Evolutionary conservation across 441 rosid species (phyloP).

Genomic region (Jatropha multifida): DNA sequence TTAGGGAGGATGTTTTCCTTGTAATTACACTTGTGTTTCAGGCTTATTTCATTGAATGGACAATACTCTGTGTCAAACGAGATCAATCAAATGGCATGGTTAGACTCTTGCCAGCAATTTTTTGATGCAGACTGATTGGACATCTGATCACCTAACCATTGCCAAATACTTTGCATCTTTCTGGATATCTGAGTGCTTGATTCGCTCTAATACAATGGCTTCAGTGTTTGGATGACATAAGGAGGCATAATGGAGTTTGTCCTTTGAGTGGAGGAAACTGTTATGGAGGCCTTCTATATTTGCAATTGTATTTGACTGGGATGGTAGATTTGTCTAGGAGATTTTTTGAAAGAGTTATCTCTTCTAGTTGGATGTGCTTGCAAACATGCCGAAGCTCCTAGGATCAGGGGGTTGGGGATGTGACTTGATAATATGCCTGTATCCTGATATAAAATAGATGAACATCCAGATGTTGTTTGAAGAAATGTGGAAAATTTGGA

Average conservation of each 20-base stretch:
- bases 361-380: neutral
- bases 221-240: neutral
- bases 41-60: neutral
- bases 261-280: neutral
- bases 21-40: neutral
- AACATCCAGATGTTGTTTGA: neutral
- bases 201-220: neutral
- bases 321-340: neutral
- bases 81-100: neutral
- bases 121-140: neutral
- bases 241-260: neutral
- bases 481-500: conserved; percentile 7
- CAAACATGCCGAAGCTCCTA: too few species aligned
- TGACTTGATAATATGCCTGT: neutral
- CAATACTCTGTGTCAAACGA: neutral
- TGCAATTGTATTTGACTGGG: neutral
- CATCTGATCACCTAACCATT: neutral
- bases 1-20: neutral
- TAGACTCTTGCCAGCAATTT: neutral
- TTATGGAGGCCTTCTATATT: neutral
- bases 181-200: neutral
- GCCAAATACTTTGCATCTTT: neutral
- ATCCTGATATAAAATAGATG: neutral
- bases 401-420: neutral
- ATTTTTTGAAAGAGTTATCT: neutral